Percentiles rank a stretch among this genome's conserved stretches.
These are phyloP conservation scores for Musa balbisiana DNA, from an alignment of 202 grass and related monocot genomes.

Conservation along the genomic window DNA sequence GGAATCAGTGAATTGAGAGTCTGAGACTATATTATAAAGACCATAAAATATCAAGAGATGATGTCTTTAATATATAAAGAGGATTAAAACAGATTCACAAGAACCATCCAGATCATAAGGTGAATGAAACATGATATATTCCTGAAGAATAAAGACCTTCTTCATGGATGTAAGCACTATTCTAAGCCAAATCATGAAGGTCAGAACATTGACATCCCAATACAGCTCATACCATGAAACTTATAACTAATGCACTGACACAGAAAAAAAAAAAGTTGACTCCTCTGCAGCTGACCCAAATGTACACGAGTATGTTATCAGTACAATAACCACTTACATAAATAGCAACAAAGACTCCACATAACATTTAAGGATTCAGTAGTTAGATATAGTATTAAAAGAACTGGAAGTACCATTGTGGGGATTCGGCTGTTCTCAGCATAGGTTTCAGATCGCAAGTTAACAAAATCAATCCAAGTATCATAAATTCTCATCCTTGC, in stretches of 20 bases:
- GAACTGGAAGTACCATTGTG: conserved; percentile 53
- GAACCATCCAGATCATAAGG: background rate
- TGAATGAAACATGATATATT: background rate
- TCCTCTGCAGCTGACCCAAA: background rate
- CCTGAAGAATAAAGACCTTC: background rate
- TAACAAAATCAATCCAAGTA: conserved; percentile 96
- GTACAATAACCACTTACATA: background rate
- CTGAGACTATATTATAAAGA: background rate
- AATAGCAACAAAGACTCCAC: background rate
- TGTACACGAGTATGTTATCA: background rate
- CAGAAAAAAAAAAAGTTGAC: background rate
- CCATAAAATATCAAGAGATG: background rate
- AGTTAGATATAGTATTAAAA: conserved; percentile 8
- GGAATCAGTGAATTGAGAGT: background rate
- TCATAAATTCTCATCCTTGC: conserved; percentile 72
- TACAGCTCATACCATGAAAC: background rate
- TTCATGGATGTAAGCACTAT: background rate
- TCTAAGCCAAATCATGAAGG: background rate
- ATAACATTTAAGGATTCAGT: no score
- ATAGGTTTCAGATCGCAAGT: conserved; percentile 89
- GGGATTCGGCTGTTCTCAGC: conserved; percentile 94
- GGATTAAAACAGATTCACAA: background rate
- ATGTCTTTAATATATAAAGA: background rate
- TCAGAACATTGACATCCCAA: background rate
- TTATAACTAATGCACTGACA: background rate